These are phyloP conservation scores for Ophioceras dolichostomum DNA, from an alignment of 2,329 filamentous ascomycete species.

Conservation along the genomic window DNA sequence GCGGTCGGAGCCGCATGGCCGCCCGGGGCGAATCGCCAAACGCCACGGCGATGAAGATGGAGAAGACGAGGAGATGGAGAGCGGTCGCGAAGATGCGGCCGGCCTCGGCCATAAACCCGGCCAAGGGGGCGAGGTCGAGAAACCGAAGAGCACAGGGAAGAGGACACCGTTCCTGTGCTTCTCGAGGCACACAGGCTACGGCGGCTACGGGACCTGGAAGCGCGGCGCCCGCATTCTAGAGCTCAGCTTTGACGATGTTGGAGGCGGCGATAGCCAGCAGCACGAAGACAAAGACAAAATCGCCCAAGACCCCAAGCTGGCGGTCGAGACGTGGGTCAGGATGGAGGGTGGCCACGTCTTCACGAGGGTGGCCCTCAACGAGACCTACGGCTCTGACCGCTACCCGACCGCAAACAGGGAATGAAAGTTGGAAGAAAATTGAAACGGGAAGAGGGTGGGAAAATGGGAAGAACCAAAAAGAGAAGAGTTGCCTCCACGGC, in stretches of 20 bases:
- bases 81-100: background rate
- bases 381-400: conserved; percentile 7
- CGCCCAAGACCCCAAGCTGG: background rate
- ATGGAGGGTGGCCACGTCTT: conserved; percentile 6
- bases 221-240: conserved; percentile 8
- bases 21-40: conserved; percentile 24
- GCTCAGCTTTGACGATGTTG: conserved; percentile 5
- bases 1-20: too few species aligned
- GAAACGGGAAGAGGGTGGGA: background rate
- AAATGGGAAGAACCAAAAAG: background rate
- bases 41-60: conserved; percentile 16
- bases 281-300: background rate
- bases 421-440: too few species aligned
- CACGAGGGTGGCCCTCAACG: conserved; percentile 6
- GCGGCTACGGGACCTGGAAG: conserved; percentile 7
- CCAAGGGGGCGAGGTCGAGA: background rate
- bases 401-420: conserved; percentile 4
- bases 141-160: background rate
- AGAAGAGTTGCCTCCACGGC: too few species aligned
- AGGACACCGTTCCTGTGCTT: conserved; percentile 30
- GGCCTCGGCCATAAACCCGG: too few species aligned
- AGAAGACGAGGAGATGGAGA: conserved; percentile 15
- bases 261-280: conserved; percentile 1
- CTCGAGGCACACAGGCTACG: conserved; percentile 8
- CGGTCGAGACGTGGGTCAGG: conserved; percentile 7